Base-by-base conservation (phyloP, 306 rosid species). In the Cicer bijugum region DNA sequence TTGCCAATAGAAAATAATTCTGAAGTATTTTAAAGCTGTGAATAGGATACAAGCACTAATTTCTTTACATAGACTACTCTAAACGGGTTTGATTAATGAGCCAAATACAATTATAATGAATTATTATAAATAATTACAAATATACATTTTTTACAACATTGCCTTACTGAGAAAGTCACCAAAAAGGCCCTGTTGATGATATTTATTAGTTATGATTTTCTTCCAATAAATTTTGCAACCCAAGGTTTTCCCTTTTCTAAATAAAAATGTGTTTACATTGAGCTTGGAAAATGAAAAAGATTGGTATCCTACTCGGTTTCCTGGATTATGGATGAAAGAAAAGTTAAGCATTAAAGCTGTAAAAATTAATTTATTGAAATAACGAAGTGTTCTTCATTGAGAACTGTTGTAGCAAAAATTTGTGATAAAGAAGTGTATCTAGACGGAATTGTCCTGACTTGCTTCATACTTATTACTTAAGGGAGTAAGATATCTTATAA, bases 401-500 rank as follows among this genome's bases (percentile, higher is more conserved):
- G 58, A 71, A 47, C 70, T 53, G 4, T 6, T 38, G 46, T 59
- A 46, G 6, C 52, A 52, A 70, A 6, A 8, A 8, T n/a, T 35
- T 45, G 61, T 51, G 67, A 65, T 20, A 65, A 12, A 46, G 70
- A 47, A 48, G 6, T 50, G 9, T 44, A 19, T 65, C 74, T 16
- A 19, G 40, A 53, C 40, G 62, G n/a, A 72, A 75, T 60, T 74
- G 50, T 53, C 48, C 45, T 58, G 56, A 72, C 63, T 66, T 58
- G 52, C 65, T 82, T 58, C 69, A 61, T 73, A 62, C 75, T 61
- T 35, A 14, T 46, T 73, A 68, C 74, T 46, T 14, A 23, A 63
- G 38, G 61, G 42, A 52, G 56, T 53, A 53, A 44, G 50, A 63
- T 67, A 15, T 71, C 71, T 8, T 55, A n/a, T 61, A 33, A 38